A percentile compares a stretch with the other conserved stretches of the same genome.
Evolutionary conservation across 2,329 filamentous ascomycete species (phyloP).

Genomic region (Trichothecium sympodiale): DNA sequence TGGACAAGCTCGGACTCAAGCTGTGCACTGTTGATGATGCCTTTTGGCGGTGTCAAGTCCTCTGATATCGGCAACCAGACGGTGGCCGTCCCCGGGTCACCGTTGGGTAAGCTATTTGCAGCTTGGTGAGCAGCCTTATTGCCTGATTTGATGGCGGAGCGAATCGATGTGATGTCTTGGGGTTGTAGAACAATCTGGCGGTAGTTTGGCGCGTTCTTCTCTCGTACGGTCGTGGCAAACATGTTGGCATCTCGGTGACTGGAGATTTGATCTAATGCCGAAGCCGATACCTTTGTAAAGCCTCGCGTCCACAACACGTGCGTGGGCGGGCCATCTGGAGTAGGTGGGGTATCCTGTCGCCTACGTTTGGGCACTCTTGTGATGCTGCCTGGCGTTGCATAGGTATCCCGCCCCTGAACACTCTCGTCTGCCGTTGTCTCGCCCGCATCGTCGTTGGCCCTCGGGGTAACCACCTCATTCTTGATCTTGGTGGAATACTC

Average conservation of each 20-base stretch:
- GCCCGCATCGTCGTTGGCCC: constrained; percentile 40
- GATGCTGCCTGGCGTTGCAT: constrained; percentile 24
- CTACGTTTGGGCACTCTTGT: constrained; percentile 42
- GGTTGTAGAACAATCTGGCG: constrained; percentile 62
- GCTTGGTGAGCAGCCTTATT: constrained; percentile 52
- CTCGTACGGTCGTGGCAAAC: constrained; percentile 65
- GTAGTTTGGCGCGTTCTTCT: constrained; percentile 67
- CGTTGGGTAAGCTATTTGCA: constrained; percentile 48
- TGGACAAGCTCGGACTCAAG: constrained; percentile 87
- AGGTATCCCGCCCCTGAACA: constrained; percentile 24
- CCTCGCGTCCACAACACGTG: constrained; percentile 67
- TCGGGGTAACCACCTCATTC: constrained; percentile 46
- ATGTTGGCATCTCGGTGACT: constrained; percentile 71
- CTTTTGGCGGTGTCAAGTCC: constrained; percentile 74
- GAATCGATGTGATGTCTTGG: constrained; percentile 69
- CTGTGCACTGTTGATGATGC: constrained; percentile 87
- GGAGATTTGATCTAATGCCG: constrained; percentile 65
- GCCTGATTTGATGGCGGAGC: constrained; percentile 63
- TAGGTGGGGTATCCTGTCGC: constrained; percentile 37
- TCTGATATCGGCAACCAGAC: constrained; percentile 59
- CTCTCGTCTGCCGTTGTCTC: constrained; percentile 47
- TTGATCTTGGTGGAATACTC: constrained; percentile 37
- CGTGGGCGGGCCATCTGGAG: constrained; percentile 44
- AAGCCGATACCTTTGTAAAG: constrained; percentile 61
- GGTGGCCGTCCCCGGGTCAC: constrained; percentile 42